These are phyloP conservation scores for Stephania japonica DNA, from an alignment of 164 flowering plant genomes.

Conservation along the genomic window DNA sequence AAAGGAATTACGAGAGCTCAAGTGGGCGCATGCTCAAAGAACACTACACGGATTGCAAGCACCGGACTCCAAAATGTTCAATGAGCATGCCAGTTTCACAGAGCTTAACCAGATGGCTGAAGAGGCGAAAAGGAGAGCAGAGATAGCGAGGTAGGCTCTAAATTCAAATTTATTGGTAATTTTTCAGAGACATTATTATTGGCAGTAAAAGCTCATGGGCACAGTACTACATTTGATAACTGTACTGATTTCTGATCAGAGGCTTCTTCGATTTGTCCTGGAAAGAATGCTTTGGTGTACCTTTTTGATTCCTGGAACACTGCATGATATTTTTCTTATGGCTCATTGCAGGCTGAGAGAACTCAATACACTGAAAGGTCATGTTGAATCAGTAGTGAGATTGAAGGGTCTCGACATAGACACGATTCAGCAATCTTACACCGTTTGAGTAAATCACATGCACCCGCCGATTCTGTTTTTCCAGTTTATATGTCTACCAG, in stretches of 20 bases:
- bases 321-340: not conserved
- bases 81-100: constrained; percentile 48
- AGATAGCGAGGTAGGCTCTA: constrained; percentile 70
- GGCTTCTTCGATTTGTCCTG: not conserved
- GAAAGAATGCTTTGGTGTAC: not conserved
- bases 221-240: not conserved
- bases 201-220: not conserved
- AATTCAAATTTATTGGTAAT: not conserved
- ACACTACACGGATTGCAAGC: constrained; percentile 83
- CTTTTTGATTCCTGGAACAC: not conserved
- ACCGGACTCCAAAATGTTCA: constrained; percentile 74
- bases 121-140: constrained; percentile 94
- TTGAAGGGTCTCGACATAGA: constrained; percentile 83
- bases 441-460: constrained; percentile 39
- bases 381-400: constrained; percentile 78
- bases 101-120: constrained; percentile 96
- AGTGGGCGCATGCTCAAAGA: constrained; percentile 93
- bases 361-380: constrained; percentile 76
- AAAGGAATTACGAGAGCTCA: constrained; percentile 79
- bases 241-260: not conserved
- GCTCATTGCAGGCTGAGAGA: constrained; percentile 60
- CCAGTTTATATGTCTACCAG: not conserved
- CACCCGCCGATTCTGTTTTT: not conserved
- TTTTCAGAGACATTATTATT: not conserved
- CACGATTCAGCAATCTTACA: constrained; percentile 82